Evolutionary conservation across 202 grass and related monocot species (phyloP).

Genomic region (Digitaria exilis): DNA sequence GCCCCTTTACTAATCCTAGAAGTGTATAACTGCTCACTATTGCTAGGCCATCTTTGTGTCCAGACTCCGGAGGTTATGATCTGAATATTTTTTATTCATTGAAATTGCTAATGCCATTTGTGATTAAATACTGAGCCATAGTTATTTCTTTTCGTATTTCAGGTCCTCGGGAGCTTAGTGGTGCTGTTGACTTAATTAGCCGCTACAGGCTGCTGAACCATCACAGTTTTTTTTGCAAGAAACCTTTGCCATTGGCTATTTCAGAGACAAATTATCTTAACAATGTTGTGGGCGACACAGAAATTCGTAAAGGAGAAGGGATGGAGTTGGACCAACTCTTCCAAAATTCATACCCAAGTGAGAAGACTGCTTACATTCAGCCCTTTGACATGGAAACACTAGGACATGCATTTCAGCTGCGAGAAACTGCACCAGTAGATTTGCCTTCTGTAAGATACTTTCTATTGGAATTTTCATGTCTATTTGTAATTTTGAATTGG

Average conservation of each 20-base stretch:
- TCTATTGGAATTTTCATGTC: slow-evolving; percentile 27
- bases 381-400: slow-evolving; percentile 69
- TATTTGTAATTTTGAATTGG: not conserved
- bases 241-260: slow-evolving; percentile 58
- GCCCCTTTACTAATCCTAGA: not conserved
- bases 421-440: slow-evolving; percentile 59
- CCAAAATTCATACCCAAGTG: slow-evolving; percentile 52
- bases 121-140: slow-evolving; percentile 22
- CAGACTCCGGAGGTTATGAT: not conserved
- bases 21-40: not conserved
- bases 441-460: slow-evolving; percentile 62
- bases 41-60: slow-evolving; percentile 10
- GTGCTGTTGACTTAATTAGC: slow-evolving; percentile 68
- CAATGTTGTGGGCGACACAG: slow-evolving; percentile 72
- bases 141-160: slow-evolving; percentile 38
- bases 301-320: slow-evolving; percentile 72
- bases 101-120: slow-evolving; percentile 6
- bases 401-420: slow-evolving; percentile 70
- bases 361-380: slow-evolving; percentile 55
- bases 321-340: slow-evolving; percentile 75
- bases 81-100: slow-evolving; percentile 8
- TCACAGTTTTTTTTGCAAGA: slow-evolving; percentile 79
- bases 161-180: slow-evolving; percentile 75
- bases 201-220: slow-evolving; percentile 61
- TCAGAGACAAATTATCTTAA: slow-evolving; percentile 66